Percentiles rank a stretch among this genome's conserved stretches.
These are phyloP conservation scores for Lyophyllum decastes DNA, from an alignment of 768 basidiomycete genomes.

Conservation along the genomic window DNA sequence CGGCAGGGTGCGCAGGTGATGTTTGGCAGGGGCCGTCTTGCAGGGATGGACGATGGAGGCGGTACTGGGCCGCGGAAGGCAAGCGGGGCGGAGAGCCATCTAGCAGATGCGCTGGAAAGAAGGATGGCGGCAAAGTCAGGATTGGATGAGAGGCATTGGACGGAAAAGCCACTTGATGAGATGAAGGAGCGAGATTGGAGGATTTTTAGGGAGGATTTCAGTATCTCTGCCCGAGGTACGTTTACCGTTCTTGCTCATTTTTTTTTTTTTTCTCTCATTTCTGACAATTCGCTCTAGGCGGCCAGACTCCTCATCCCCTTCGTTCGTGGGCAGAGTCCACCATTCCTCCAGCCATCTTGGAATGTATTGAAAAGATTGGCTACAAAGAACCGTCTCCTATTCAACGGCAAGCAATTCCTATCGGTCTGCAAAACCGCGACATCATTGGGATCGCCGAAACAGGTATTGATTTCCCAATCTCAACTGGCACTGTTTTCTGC, in stretches of 20 bases:
- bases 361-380: constrained; percentile 87
- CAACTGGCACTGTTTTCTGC: constrained; percentile 3
- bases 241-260: constrained; percentile 12
- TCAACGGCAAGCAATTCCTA: constrained; percentile 98
- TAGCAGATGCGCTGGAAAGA: constrained; percentile 83
- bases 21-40: constrained; percentile 84
- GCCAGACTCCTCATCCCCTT: constrained; percentile 90
- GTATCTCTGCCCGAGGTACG: constrained; percentile 87
- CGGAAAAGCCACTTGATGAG: constrained; percentile 87
- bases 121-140: constrained; percentile 79
- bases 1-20: constrained; percentile 85
- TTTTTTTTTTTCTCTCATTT: not conserved
- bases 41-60: constrained; percentile 84
- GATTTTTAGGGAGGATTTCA: constrained; percentile 98
- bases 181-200: constrained; percentile 99
- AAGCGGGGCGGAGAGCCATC: constrained; percentile 41
- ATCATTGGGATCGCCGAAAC: constrained; percentile 99
- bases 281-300: constrained; percentile 55
- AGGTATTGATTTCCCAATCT: constrained; percentile 45
- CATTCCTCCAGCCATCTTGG: constrained; percentile 78
- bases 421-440: constrained; percentile 94
- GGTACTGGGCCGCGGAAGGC: constrained; percentile 41
- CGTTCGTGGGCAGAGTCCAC: constrained; percentile 89
- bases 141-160: constrained; percentile 96
- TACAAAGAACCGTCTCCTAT: constrained; percentile 98